Base-by-base conservation (phyloP, 345 rosid species). In the Jatropha curcas region DNA sequence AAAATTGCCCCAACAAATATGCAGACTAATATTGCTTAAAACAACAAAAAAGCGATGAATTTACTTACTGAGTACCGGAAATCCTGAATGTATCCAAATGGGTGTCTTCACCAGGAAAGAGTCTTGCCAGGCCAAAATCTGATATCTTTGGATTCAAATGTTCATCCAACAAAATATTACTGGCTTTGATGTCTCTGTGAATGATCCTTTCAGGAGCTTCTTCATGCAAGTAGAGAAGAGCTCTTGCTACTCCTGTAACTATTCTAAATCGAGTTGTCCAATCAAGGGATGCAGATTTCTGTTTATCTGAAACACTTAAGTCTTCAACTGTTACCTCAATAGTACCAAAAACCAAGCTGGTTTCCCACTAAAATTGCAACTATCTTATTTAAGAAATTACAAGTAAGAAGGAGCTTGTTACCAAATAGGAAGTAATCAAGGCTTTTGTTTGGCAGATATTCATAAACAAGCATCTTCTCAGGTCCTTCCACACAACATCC, bases 11-110 rank as follows among this genome's bases (percentile, higher is more conserved):
- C 24, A 45, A 33, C 20, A 35, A 64, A 63, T 20, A 66, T 31
- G 60, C 9, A 9, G 19, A 60, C 48, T 70, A 59, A 1, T 6
- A 70, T 30, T 35, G 9, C 12, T 52, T 34, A 4, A 53, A 30
- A 41, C 13, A 41, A 3, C 8, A 13, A 16, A 41, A 16, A 65
- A 67, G 72, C n/a, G 59, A 68, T 43, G 60, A 76, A 76, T 63
- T 65, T 77, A 88, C 97, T 94, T 78, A 94, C 96, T 76, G 82
- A 67, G 97, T 94, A 69, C 97, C 98, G 56, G 92, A 90, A 82
- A 94, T 81, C 84, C 37, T 84, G 62, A 88, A 84, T 67, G 97
- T 92, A 77, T 89, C 81, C 37, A 90, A 24, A 82, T 89, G 97
- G 13, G 96, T 90, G 77, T 88, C 94, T 0, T 94, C 96, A 1